These are phyloP conservation scores for Pythium angustatum DNA, from an alignment of 352 stramenopile genomes.

Conservation along the genomic window DNA sequence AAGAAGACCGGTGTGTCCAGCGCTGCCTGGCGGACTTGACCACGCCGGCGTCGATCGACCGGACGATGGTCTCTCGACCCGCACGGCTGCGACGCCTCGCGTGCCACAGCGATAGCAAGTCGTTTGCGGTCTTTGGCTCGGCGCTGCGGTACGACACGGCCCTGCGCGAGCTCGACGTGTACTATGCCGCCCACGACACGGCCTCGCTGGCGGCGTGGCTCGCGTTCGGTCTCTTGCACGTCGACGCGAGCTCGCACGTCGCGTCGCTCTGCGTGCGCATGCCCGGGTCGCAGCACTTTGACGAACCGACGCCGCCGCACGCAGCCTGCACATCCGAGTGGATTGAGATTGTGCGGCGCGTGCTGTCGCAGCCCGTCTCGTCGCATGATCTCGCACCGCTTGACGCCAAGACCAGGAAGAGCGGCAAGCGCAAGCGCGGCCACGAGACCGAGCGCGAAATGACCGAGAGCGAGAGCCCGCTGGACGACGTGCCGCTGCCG, in stretches of 20 bases:
- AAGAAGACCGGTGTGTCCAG: slow-evolving; percentile 22
- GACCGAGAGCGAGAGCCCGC: background rate
- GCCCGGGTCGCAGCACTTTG: slow-evolving; percentile 7
- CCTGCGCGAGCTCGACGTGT: slow-evolving; percentile 2
- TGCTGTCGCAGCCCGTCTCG: slow-evolving; percentile 5
- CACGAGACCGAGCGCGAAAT: background rate
- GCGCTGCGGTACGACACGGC: slow-evolving; percentile 16
- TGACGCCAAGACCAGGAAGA: slow-evolving; percentile 9
- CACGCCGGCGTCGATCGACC: background rate
- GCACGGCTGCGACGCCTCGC: background rate
- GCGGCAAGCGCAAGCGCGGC: slow-evolving; percentile 20
- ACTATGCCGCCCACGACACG: slow-evolving; percentile 6
- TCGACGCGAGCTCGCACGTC: slow-evolving; percentile 4
- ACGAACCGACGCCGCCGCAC: slow-evolving; percentile 2
- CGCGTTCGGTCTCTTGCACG: slow-evolving; percentile 22
- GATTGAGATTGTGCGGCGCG: slow-evolving; percentile 21
- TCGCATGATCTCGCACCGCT: slow-evolving; percentile 23
- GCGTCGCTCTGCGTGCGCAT: slow-evolving; percentile 17
- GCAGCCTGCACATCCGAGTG: slow-evolving; percentile 14
- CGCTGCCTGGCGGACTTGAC: slow-evolving; percentile 19
- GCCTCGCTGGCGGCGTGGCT: slow-evolving; percentile 13
- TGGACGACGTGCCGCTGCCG: slow-evolving; percentile 9
- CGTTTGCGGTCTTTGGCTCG: slow-evolving; percentile 12
- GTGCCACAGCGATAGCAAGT: slow-evolving; percentile 15
- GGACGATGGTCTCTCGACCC: background rate